A percentile compares a stretch with the other conserved stretches of the same genome.
Evolutionary conservation across 1,284 basidiomycete genomes (phyloP).

Genomic region (Earliella scabrosa): DNA sequence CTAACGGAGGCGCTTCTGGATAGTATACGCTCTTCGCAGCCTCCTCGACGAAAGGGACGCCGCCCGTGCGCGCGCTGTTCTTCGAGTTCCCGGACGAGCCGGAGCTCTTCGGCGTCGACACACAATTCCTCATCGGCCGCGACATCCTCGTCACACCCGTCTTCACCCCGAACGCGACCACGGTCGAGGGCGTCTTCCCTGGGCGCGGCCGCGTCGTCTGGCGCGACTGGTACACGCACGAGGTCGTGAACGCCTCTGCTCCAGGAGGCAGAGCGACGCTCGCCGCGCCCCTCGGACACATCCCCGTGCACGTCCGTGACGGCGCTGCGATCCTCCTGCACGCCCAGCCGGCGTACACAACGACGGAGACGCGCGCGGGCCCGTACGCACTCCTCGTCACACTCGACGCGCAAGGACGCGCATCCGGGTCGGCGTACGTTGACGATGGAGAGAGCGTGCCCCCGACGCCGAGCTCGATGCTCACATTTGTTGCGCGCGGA

Average conservation of each 20-base stretch:
- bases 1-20: too few species aligned
- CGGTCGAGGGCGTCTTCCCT: conserved; percentile 62
- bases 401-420: conserved; percentile 47
- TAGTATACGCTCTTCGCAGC: conserved; percentile 79
- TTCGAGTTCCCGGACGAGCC: conserved; percentile 77
- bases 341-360: conserved; percentile 58
- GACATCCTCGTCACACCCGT: conserved; percentile 80
- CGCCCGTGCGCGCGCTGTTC: conserved; percentile 75
- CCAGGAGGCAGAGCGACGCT: conserved; percentile 50
- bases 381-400: conserved; percentile 63
- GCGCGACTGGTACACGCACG: conserved; percentile 81
- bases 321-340: conserved; percentile 63
- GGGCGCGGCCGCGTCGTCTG: conserved; percentile 64
- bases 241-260: conserved; percentile 44
- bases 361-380: conserved; percentile 56
- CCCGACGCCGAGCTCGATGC: conserved; percentile 49
- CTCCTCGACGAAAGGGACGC: conserved; percentile 63
- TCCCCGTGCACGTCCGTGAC: conserved; percentile 71
- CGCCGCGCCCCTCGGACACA: conserved; percentile 66
- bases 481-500: conserved; percentile 43
- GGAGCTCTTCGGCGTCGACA: conserved; percentile 63
- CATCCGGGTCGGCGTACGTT: conserved; percentile 60
- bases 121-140: conserved; percentile 73
- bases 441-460: conserved; percentile 68
- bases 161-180: conserved; percentile 57